Percentiles rank a stretch among this genome's conserved stretches.
Conservation (phyloP, 2,329 filamentous ascomycete genomes). For the Claviceps maximensis region DNA sequence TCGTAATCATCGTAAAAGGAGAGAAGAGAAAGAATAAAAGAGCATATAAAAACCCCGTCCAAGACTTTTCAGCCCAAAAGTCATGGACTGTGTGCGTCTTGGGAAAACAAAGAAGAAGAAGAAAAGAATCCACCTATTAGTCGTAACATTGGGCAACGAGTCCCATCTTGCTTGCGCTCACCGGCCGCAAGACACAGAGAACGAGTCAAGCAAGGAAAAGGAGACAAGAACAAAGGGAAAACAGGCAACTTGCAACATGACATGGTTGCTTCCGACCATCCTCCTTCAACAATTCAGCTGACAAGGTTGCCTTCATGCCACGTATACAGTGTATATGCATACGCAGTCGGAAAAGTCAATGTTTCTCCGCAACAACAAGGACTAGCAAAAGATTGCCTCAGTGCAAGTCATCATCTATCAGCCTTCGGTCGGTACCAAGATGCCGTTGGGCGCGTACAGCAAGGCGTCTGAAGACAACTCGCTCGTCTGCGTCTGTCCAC, state of each 20-base stretch:
- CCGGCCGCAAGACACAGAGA: not conserved
- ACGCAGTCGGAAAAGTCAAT: no score
- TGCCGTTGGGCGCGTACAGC: constrained; percentile 12
- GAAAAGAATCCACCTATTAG: not conserved
- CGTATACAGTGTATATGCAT: no score
- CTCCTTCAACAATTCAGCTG: no score
- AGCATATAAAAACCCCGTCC: not conserved
- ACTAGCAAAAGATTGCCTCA: no score
- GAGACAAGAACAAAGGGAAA: not conserved
- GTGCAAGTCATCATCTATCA: not conserved
- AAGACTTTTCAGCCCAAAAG: not conserved
- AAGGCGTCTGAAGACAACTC: constrained; percentile 14
- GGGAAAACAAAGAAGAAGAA: no score
- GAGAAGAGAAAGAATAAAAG: not conserved
- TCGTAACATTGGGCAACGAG: not conserved
- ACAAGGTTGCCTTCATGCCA: no score
- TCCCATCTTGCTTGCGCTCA: not conserved
- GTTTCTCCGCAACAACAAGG: no score
- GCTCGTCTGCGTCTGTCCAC: constrained; percentile 8
- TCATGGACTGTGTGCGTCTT: no score
- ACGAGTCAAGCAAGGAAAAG: not conserved
- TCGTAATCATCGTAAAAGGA: constrained; percentile 9
- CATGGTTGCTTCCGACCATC: no score
- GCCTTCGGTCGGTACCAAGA: constrained; percentile 19
- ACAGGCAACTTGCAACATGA: not conserved